Base-by-base conservation (phyloP, 257 asterid species). In the Nicotiana undulata region DNA sequence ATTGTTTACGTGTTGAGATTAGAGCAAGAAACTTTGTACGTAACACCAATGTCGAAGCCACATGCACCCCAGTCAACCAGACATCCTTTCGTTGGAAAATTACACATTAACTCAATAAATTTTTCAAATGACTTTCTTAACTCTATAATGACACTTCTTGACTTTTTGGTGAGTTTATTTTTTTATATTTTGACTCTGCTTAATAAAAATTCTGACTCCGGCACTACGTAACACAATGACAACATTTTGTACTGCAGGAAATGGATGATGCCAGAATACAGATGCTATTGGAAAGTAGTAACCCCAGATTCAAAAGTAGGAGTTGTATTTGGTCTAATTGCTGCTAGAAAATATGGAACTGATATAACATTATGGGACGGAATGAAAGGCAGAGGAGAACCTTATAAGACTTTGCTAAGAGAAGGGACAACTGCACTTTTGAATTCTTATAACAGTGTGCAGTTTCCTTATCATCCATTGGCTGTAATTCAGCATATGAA, bases 391-490 rank as follows among this genome's bases (percentile, higher is more conserved):
- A 85, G 92, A 88, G 99, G 98, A 68, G 98, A 96, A 17, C 93
- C 99, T 18, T 94, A 96, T 52, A 83, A 82, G 80, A 96, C 98
- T 2, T 93, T 96, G 60, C 77, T 96, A 32, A 88, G 99, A 75
- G 99, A 96, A 85, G 99, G 91, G 10, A 94, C 89, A 28, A 88
- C 99, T 12, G 97, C 99, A 29, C 90, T 96, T 16, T 88, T 96
- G 34, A 96, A 96, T 82, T 96, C 99, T 9, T 94, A 96, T 83
- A 91, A 82, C 86, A 92, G 91, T 82, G 44, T 86, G 22, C 88
- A 85, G 68, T 96, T 94, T 75, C 97, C 97, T 5, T 92, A 87
- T 81, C 87, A 90, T 40, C 89, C 99, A 37, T 68, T 92, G 6
- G 88, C 55, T 11, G 97, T 96, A 6, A 66, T 96, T 44, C 86